Percentiles rank a stretch among this genome's conserved stretches.
phyloP scores from a whole-genome alignment of 208 protist species.

The Crithidia sp. region DNA sequence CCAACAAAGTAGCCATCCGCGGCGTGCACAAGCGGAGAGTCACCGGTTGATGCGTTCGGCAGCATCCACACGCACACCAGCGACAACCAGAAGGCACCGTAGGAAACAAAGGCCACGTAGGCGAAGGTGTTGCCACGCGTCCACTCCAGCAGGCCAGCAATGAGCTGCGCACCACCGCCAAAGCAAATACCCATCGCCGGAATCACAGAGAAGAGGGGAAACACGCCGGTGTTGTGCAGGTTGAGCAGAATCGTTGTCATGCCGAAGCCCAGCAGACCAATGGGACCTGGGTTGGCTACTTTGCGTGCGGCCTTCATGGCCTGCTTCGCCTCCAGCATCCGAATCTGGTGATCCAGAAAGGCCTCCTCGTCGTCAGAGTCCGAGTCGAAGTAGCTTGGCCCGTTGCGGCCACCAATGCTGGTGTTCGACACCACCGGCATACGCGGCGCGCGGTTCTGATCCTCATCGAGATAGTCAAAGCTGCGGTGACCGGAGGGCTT shows the following conservation, averaged over 20 bases:
- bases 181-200: slow-evolving; percentile 54
- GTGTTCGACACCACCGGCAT: not conserved
- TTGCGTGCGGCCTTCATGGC: slow-evolving; percentile 14
- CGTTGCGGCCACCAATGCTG: not conserved
- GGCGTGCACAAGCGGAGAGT: not conserved
- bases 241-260: slow-evolving; percentile 68
- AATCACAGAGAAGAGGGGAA: slow-evolving; percentile 36
- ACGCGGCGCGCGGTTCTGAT: slow-evolving; percentile 24
- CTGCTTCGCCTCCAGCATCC: slow-evolving; percentile 33
- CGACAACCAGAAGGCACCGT: slow-evolving; percentile 64
- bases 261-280: slow-evolving; percentile 61
- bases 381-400: slow-evolving; percentile 16
- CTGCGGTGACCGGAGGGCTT: slow-evolving; percentile 5
- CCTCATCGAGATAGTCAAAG: slow-evolving; percentile 40
- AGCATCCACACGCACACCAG: slow-evolving; percentile 53
- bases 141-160: slow-evolving; percentile 66
- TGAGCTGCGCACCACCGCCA: slow-evolving; percentile 56
- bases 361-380: slow-evolving; percentile 32
- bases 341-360: slow-evolving; percentile 30
- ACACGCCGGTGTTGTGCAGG: slow-evolving; percentile 54
- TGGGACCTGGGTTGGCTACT: slow-evolving; percentile 37
- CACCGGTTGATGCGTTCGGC: slow-evolving; percentile 17
- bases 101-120: slow-evolving; percentile 43
- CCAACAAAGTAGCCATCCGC: slow-evolving; percentile 24
- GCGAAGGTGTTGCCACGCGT: slow-evolving; percentile 59